Evolutionary conservation across 2,329 filamentous ascomycete species (phyloP).

Genomic region (Salinomyces thailandicus): DNA sequence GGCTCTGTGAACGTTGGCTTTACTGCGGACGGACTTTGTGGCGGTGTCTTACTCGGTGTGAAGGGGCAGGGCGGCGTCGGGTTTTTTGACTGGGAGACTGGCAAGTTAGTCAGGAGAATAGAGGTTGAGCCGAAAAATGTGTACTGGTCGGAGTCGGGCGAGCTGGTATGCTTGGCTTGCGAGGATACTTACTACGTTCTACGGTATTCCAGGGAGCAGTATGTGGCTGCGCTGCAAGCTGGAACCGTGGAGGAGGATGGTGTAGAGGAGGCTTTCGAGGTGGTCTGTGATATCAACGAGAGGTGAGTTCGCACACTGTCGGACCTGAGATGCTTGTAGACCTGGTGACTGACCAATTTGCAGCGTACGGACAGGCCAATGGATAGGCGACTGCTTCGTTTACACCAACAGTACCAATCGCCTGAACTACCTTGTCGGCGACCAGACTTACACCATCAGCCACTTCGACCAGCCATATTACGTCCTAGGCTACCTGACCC

Average conservation of each 20-base stretch:
- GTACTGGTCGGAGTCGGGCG: conserved; percentile 96
- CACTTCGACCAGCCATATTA: conserved; percentile 97
- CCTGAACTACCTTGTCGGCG: conserved; percentile 92
- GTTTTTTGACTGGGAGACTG: conserved; percentile 92
- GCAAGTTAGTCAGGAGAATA: conserved; percentile 80
- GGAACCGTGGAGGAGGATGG: conserved; percentile 82
- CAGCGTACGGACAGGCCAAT: conserved; percentile 85
- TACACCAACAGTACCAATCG: conserved; percentile 97
- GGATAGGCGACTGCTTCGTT: conserved; percentile 98
- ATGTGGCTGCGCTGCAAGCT: conserved; percentile 68
- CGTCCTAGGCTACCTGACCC: conserved; percentile 84
- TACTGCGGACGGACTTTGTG: conserved; percentile 81
- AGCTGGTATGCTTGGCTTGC: conserved; percentile 83
- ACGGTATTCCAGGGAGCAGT: conserved; percentile 81
- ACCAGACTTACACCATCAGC: conserved; percentile 94
- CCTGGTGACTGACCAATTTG: neutral
- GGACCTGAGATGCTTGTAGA: conserved; percentile 26
- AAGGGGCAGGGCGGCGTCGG: conserved; percentile 91
- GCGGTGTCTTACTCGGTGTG: conserved; percentile 83
- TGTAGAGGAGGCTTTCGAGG: conserved; percentile 90
- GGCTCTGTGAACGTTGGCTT: conserved; percentile 73
- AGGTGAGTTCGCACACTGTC: too few relatives aligned
- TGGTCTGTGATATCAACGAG: conserved; percentile 91
- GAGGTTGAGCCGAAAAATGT: conserved; percentile 64
- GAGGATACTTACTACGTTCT: conserved; percentile 94